A percentile compares a stretch with the other conserved stretches of the same genome.
phyloP scores from a whole-genome alignment of 768 basidiomycete genomes.

The Auricularia auricula-judae region DNA sequence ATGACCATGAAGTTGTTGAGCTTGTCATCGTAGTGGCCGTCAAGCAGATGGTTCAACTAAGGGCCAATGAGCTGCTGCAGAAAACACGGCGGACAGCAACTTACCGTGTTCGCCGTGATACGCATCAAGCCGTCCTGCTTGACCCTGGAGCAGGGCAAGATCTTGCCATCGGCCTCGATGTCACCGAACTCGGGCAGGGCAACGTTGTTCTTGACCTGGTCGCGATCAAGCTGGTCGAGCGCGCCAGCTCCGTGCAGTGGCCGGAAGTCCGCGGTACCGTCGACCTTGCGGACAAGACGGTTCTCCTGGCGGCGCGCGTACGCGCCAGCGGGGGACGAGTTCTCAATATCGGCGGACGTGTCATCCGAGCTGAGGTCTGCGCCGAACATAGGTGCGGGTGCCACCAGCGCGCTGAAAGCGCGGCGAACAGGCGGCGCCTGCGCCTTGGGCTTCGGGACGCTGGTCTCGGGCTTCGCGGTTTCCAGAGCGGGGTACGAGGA shows the following conservation, averaged over 20 bases:
- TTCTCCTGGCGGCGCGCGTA: conserved; percentile 69
- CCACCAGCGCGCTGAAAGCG: conserved; percentile 65
- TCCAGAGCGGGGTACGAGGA: conserved; percentile 34
- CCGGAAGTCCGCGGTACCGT: conserved; percentile 73
- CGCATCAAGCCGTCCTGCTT: conserved; percentile 94
- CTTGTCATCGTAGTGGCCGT: conserved; percentile 55
- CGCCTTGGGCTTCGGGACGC: conserved; percentile 10
- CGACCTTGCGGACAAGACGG: conserved; percentile 67
- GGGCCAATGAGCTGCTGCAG: conserved; percentile 6
- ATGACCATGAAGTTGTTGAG: conserved; percentile 70
- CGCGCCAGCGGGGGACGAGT: conserved; percentile 60
- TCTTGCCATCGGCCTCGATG: conserved; percentile 86
- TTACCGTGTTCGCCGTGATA: conserved; percentile 68
- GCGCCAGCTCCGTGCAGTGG: conserved; percentile 61
- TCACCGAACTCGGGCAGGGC: conserved; percentile 84
- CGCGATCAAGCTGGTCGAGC: conserved; percentile 28
- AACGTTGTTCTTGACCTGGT: conserved; percentile 30
- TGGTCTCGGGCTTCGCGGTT: conserved; percentile 3
- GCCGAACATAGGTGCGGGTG: conserved; percentile 19
- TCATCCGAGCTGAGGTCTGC: conserved; percentile 15
- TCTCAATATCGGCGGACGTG: conserved; percentile 41
- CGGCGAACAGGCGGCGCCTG: conserved; percentile 47
- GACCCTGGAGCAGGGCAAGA: conserved; percentile 87
- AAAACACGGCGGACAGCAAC: conserved; percentile 11
- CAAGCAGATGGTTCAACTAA: conserved; percentile 68